Evolutionary conservation across 1,284 basidiomycete species (phyloP).

Genomic region (Malassezia psittaci): DNA sequence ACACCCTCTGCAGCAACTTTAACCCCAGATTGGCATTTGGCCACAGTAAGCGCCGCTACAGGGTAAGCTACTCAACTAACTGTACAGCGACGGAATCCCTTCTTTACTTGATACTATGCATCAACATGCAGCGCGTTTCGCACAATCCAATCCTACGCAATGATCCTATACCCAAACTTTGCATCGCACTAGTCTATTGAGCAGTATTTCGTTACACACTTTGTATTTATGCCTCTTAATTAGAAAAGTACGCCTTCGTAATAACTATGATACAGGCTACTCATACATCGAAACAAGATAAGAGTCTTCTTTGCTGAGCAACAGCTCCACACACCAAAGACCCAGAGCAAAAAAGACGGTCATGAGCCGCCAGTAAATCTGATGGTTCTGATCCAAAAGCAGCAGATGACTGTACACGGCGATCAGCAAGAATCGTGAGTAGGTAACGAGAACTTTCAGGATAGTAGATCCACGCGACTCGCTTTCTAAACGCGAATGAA

Average conservation of each 20-base stretch:
- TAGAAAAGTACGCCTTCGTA: not conserved
- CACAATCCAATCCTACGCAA: not conserved
- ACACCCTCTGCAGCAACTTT: not conserved
- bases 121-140: not conserved
- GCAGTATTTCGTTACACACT: not conserved
- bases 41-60: slow-evolving; percentile 6
- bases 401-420: slow-evolving; percentile 43
- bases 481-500: not conserved
- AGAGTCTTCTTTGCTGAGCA: slow-evolving; percentile 29
- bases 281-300: slow-evolving; percentile 7
- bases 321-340: slow-evolving; percentile 40
- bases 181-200: not conserved
- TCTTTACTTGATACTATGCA: not conserved
- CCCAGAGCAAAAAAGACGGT: slow-evolving; percentile 38
- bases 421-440: slow-evolving; percentile 40
- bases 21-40: not conserved
- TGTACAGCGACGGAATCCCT: slow-evolving; percentile 10
- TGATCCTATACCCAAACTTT: not conserved
- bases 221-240: too few relatives aligned
- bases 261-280: slow-evolving; percentile 13
- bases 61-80: slow-evolving; percentile 3
- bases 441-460: slow-evolving; percentile 22
- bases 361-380: slow-evolving; percentile 44
- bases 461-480: slow-evolving; percentile 5
- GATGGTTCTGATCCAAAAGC: slow-evolving; percentile 42